Base-by-base conservation (phyloP, 2,329 filamentous ascomycete genomes). In the Scedosporium boydii region DNA sequence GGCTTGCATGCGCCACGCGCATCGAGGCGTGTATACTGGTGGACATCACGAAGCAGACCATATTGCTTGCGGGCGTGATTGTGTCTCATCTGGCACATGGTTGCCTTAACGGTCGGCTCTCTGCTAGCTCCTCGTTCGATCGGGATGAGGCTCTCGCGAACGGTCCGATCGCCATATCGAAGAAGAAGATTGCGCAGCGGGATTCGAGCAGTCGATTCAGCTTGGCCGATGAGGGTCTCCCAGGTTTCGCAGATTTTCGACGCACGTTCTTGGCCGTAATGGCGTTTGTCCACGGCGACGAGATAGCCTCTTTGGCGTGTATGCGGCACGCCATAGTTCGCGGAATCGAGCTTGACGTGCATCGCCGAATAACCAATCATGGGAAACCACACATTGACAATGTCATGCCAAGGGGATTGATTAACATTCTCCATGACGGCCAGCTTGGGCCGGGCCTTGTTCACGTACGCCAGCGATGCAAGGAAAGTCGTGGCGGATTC, bases 381-480 rank as follows among this genome's bases (percentile, higher is more conserved):
- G 2, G 70, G 70, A 55, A 78, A 74, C 68, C 74, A 77, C 7
- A 70, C 64, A 0, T 69, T 63, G n/a, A 75, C 72, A 42, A 85
- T 80, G 3, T 77, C 67, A 0, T 74, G 62, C 87, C 88, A 93
- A 0, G 85, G 82, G 0, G 85, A 84, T 7, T 68, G 72, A 1
- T 69, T 70, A 1, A 93, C 87, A 68, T 95, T 93, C 71, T 93
- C 90, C 2, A 92, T 72, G 12, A 93, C 78, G 7, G 91, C 77
- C 10, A 92, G 76, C 1, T 78, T 79, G 0, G 89, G 89, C 0
- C 80, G 76, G 61, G 82, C 80, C 1, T 73, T 74, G 21, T 76
- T 72, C 0, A 80, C 78, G 66, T 90, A 90, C 0, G 73, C 69
- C 5, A 86, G 68, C n/a, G 89, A 80, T 0, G 82, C 83, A 46